phyloP scores from a whole-genome alignment of 2,329 filamentous ascomycete species.

The Dothiorella sarmentorum region DNA sequence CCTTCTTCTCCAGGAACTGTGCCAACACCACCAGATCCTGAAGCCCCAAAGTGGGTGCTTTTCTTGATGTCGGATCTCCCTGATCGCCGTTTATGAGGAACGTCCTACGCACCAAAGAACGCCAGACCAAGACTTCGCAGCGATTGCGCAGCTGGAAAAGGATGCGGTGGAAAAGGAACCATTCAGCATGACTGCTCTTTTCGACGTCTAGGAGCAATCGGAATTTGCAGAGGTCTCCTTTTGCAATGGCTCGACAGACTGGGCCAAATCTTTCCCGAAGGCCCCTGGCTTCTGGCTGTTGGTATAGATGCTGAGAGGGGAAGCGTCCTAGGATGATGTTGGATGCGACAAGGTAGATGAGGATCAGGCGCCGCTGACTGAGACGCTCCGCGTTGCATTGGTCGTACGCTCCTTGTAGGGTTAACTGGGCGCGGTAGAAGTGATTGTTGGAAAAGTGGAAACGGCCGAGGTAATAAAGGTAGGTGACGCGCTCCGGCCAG shows the following conservation, averaged over 20 bases:
- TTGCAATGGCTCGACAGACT: conserved; percentile 67
- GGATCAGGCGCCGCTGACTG: conserved; percentile 72
- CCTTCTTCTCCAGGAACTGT: conserved; percentile 60
- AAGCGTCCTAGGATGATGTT: conserved; percentile 85
- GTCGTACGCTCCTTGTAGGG: conserved; percentile 74
- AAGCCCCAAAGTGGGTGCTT: conserved; percentile 72
- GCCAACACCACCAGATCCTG: conserved; percentile 60
- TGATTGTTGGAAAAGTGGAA: conserved; percentile 85
- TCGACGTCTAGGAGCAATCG: conserved; percentile 56
- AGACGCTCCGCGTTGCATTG: conserved; percentile 57
- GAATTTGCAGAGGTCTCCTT: conserved; percentile 72
- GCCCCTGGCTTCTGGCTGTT: conserved; percentile 65
- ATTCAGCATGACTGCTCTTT: conserved; percentile 39
- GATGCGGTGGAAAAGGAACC: conserved; percentile 73
- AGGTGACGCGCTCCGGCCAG: conserved; percentile 82
- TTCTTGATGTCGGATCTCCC: conserved; percentile 55
- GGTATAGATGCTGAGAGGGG: conserved; percentile 64
- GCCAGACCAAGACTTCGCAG: conserved; percentile 79
- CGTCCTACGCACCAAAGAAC: conserved; percentile 71
- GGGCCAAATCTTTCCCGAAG: conserved; percentile 67
- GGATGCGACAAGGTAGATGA: conserved; percentile 77
- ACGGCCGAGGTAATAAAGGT: conserved; percentile 89
- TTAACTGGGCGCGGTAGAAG: conserved; percentile 71
- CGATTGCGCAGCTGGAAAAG: conserved; percentile 72
- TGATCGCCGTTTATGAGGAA: conserved; percentile 77